Conservation (phyloP, 441 rosid genomes). For the Euphorbia corollata region DNA sequence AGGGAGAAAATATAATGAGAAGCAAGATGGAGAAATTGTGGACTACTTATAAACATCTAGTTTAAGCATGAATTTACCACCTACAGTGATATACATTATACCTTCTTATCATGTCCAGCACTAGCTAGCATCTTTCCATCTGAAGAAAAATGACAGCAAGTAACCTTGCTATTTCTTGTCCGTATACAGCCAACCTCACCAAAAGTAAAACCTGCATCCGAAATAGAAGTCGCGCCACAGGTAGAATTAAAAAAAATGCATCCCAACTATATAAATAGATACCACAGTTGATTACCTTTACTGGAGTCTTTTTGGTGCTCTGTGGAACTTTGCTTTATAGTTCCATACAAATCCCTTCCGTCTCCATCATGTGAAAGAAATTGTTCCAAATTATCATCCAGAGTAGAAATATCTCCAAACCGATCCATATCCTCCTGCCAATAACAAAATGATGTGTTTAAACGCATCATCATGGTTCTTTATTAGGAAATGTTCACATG, state of each 20-base stretch:
- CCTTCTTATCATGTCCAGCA: conserved; percentile 72
- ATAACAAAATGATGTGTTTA: conserved; percentile 17
- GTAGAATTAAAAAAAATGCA: conserved; percentile 5
- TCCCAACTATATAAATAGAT: conserved; percentile 1
- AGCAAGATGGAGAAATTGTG: not conserved
- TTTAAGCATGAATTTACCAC: conserved; percentile 8
- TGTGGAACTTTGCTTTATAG: conserved; percentile 36
- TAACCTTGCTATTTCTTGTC: conserved; percentile 53
- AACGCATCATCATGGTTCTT: conserved; percentile 9
- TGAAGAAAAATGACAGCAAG: conserved; percentile 75
- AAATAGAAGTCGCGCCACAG: conserved; percentile 8
- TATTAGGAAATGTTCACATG: conserved; percentile 7
- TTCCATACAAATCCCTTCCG: conserved; percentile 40
- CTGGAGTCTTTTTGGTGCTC: conserved; percentile 43
- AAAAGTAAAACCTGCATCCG: conserved; percentile 48
- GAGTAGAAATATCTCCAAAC: conserved; percentile 42
- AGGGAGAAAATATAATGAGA: not conserved
- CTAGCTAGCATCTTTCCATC: conserved; percentile 66
- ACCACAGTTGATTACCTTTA: conserved; percentile 30
- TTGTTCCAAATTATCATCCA: conserved; percentile 55
- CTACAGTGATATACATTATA: conserved; percentile 16
- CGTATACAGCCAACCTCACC: conserved; percentile 54
- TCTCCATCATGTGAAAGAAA: conserved; percentile 48
- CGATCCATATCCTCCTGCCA: conserved; percentile 61
- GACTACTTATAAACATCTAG: not conserved